A percentile compares a stretch with the other conserved stretches of the same genome.
phyloP scores from a whole-genome alignment of 2,329 filamentous ascomycete genomes.

The Davidsoniella eucalypti region DNA sequence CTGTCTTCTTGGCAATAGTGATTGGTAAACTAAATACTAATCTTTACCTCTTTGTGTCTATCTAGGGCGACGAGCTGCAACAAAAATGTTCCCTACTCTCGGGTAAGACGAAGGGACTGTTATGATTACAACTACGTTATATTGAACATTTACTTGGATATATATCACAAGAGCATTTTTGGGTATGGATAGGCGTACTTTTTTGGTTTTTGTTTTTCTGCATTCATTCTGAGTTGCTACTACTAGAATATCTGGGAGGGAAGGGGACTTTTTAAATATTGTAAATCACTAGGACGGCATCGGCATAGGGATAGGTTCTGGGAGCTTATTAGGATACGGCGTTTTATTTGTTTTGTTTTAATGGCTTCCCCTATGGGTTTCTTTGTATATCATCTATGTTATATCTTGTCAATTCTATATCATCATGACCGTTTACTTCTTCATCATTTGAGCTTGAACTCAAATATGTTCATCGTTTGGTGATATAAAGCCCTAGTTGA shows the following conservation, averaged over 20 bases:
- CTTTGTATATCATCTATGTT: no score
- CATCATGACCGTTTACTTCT: no score
- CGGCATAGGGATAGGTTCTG: not conserved
- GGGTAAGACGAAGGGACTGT: conserved; percentile 9
- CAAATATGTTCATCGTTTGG: no score
- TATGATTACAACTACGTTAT: not conserved
- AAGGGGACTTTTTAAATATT: not conserved
- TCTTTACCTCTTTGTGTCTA: conserved; percentile 13
- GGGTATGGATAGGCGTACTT: no score
- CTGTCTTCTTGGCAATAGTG: not conserved
- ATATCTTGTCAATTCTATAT: no score
- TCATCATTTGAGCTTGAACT: no score
- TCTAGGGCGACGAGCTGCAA: conserved; percentile 27
- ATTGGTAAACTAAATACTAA: not conserved
- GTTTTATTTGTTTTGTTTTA: not conserved
- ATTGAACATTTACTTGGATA: not conserved
- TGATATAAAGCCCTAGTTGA: no score
- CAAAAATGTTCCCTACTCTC: conserved; percentile 28
- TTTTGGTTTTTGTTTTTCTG: no score
- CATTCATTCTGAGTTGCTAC: no score
- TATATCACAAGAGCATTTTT: not conserved
- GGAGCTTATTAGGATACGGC: not conserved
- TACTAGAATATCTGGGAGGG: no score
- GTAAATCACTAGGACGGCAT: not conserved
- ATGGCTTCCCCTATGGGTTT: no score